Conservation (phyloP, 2,329 filamentous ascomycete species). For the Fusarium multiceps region DNA sequence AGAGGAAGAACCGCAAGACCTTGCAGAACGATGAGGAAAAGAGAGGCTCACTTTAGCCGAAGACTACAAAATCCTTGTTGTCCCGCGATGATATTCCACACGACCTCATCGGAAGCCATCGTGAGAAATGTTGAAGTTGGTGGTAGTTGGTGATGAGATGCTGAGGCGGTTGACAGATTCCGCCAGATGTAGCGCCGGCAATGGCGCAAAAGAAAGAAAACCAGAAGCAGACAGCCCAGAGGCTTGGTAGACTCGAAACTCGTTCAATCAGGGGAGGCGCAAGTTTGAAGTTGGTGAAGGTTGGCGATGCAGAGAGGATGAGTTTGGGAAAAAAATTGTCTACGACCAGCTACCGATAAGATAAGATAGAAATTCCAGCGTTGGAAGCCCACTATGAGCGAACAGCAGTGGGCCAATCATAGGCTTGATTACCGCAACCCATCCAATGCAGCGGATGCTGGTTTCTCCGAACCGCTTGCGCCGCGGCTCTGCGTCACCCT, state of each 20-base stretch:
- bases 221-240: not conserved
- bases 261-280: not conserved
- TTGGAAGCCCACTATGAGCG: not conserved
- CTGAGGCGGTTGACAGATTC: not conserved
- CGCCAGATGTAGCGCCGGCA: not conserved
- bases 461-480: conserved; percentile 26
- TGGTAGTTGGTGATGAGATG: not conserved
- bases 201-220: not conserved
- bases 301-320: not conserved
- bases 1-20: not conserved
- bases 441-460: not conserved
- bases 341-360: too few relatives aligned
- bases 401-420: conserved; percentile 17
- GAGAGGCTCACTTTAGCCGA: conserved; percentile 79
- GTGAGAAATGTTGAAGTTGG: not conserved
- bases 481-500: conserved; percentile 15
- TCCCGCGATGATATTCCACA: conserved; percentile 88
- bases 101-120: conserved; percentile 95
- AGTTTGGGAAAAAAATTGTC: not conserved
- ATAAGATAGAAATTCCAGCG: too few relatives aligned
- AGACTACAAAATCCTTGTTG: conserved; percentile 83
- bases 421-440: conserved; percentile 29
- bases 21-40: not conserved
- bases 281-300: not conserved
- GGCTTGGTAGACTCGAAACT: not conserved